Evolutionary conservation across 768 basidiomycete species (phyloP).

Genomic region (Calocera viscosa): DNA sequence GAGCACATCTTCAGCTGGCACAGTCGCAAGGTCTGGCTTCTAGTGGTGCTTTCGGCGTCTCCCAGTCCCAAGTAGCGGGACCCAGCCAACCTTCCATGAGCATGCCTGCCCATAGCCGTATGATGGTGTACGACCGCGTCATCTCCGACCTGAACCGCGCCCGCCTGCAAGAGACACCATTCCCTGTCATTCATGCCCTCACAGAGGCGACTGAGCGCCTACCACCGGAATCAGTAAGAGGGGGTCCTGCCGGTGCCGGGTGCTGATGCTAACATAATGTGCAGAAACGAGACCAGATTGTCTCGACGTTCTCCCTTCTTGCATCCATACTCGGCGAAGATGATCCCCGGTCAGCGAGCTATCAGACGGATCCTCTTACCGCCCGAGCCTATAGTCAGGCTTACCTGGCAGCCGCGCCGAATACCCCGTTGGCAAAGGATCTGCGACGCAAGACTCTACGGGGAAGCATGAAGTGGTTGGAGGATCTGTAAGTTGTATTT

Average conservation of each 20-base stretch:
- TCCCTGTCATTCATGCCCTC: constrained; percentile 60
- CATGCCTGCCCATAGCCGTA: constrained; percentile 56
- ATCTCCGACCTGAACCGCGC: constrained; percentile 65
- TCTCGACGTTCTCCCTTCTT: not conserved
- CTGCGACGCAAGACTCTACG: constrained; percentile 61
- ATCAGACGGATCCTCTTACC: not conserved
- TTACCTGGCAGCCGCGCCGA: not conserved
- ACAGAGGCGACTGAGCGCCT: constrained; percentile 45
- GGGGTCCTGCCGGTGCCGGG: not conserved
- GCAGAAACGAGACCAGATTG: constrained; percentile 4
- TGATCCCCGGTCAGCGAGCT: not conserved
- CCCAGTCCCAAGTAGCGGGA: not conserved
- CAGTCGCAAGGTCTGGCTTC: not conserved
- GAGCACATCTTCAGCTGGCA: not conserved
- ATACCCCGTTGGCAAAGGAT: constrained; percentile 47
- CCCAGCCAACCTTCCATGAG: constrained; percentile 12
- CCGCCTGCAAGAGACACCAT: constrained; percentile 57
- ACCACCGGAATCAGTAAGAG: constrained; percentile 6
- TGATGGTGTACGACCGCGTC: constrained; percentile 90
- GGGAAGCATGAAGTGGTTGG: constrained; percentile 69
- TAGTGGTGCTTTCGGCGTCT: not conserved
- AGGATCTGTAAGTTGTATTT: constrained; percentile 61
- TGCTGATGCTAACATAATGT: not conserved
- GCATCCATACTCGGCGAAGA: not conserved
- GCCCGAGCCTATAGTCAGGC: not conserved